Evolutionary conservation across 139 green algal species (phyloP).

Genomic region (Closterium sp.): DNA sequence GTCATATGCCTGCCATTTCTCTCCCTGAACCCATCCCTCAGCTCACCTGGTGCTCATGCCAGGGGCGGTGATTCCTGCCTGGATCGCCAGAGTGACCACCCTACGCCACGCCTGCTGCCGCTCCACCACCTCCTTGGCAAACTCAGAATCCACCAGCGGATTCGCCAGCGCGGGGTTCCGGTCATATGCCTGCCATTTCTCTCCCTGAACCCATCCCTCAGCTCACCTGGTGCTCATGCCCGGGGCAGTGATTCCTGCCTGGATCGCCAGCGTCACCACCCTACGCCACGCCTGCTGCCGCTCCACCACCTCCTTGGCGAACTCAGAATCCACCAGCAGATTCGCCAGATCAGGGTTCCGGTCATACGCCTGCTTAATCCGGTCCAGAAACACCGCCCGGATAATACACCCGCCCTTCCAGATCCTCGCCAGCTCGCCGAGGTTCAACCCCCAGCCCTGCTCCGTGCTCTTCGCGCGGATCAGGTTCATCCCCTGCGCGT

Average conservation of each 20-base stretch:
- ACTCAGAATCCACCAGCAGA: constrained; percentile 86
- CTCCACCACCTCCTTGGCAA: constrained; percentile 76
- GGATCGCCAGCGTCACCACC: constrained; percentile 71
- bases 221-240: constrained; percentile 74
- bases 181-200: constrained; percentile 66
- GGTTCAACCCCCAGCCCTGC: constrained; percentile 86
- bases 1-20: constrained; percentile 75
- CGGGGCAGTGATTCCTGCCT: constrained; percentile 71
- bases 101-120: constrained; percentile 78
- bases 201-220: background rate
- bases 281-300: constrained; percentile 79
- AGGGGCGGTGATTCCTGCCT: constrained; percentile 70
- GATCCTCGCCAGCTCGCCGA: constrained; percentile 87
- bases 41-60: constrained; percentile 77
- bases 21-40: too few species aligned
- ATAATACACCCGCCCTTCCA: constrained; percentile 99
- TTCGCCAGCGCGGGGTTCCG: constrained; percentile 76
- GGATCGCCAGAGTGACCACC: constrained; percentile 72
- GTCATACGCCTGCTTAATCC: constrained; percentile 88
- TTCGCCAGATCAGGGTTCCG: constrained; percentile 76
- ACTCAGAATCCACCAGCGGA: constrained; percentile 85
- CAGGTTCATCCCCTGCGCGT: constrained; percentile 98
- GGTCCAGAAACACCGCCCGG: constrained; percentile 91
- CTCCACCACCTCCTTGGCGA: constrained; percentile 77
- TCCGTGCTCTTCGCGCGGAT: constrained; percentile 92